phyloP scores from a whole-genome alignment of 2,329 filamentous ascomycete genomes.

The Fusarium sp. region DNA sequence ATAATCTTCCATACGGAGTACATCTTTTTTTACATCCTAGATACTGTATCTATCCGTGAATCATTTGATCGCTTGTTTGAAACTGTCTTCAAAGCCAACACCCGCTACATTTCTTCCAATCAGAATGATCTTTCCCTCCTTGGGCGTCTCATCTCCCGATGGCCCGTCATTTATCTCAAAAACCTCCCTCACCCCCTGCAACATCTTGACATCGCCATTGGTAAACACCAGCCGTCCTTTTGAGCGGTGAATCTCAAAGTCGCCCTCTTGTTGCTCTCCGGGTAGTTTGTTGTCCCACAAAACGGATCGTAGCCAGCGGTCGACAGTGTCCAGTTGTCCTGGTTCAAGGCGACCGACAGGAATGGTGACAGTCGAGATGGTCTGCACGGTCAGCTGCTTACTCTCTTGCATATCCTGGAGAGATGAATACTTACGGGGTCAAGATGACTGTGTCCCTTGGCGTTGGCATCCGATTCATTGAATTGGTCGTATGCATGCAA shows the following conservation, averaged over 20 bases:
- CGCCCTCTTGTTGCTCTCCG: constrained; percentile 47
- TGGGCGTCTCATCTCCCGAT: constrained; percentile 46
- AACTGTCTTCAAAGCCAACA: constrained; percentile 63
- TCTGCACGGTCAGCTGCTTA: constrained; percentile 58
- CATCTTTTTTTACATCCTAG: background rate
- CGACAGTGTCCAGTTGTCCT: constrained; percentile 71
- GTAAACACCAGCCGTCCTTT: constrained; percentile 81
- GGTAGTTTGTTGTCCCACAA: constrained; percentile 83
- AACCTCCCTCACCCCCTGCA: constrained; percentile 92
- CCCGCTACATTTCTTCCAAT: constrained; percentile 68
- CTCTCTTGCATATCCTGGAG: background rate
- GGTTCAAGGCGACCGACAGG: constrained; percentile 69
- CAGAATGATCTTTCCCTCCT: constrained; percentile 69
- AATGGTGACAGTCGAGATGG: constrained; percentile 85
- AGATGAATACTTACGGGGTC: constrained; percentile 73
- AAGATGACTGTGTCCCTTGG: constrained; percentile 88
- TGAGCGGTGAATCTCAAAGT: constrained; percentile 85
- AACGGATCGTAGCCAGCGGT: constrained; percentile 83
- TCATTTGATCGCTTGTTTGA: constrained; percentile 46
- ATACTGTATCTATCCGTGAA: background rate
- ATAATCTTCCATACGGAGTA: background rate
- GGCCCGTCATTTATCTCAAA: constrained; percentile 86
- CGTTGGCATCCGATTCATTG: constrained; percentile 74
- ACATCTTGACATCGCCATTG: constrained; percentile 75
- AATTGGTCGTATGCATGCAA: constrained; percentile 93